Evolutionary conservation across 257 asterid species (phyloP), one percentile per base, ranked within the genome.

Genomic region (Misopates orontium): DNA sequence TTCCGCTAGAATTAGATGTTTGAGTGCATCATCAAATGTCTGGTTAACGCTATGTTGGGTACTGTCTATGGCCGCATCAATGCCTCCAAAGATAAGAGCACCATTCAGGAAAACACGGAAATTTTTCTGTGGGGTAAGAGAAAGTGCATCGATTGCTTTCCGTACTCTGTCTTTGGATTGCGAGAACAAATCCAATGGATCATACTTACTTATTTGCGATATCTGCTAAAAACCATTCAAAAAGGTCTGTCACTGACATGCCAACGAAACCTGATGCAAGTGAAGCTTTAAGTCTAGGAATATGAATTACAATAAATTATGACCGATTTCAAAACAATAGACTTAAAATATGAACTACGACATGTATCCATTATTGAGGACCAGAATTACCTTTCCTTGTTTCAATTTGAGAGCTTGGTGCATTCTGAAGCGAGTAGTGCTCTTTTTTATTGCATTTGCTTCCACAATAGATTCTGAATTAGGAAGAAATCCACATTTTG

Each of bases 61-160:
- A 55, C 66, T 61, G 63, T 83, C 84, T 8, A 82, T 82, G 44
- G 83, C 82, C 64, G 87, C 90, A 47, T 86, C 97, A 87, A 86
- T 74, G 69, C 86, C 87, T 28, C 97, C 99, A 75, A 84, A 85
- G 58, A 84, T 72, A 55, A 86, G 87, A 4, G 84, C 73, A 52
- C 99, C 97, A 69, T 90, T 85, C 76, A 94, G 75, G 83, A 94
- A 94, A 59, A 94, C 93, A 77, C 99, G 82, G 70, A 90, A 88
- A 69, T 94, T 94, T 75, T 90, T 94, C 73, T 90, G 99, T 57
- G 99, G 99, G 57, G 95, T 86, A 40, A 67, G 74, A 60, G 82
- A 83, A 25, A 94, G 89, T 73, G 82, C 79, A 52, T 70, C 71
- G 49, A 90, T 77, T 56, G 99, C 95, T 57, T 82, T 85, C 14